A percentile compares a stretch with the other conserved stretches of the same genome.
These are phyloP conservation scores for Aciculoconidium aculeatum DNA, from an alignment of 805 yeast genomes.

Conservation along the genomic window DNA sequence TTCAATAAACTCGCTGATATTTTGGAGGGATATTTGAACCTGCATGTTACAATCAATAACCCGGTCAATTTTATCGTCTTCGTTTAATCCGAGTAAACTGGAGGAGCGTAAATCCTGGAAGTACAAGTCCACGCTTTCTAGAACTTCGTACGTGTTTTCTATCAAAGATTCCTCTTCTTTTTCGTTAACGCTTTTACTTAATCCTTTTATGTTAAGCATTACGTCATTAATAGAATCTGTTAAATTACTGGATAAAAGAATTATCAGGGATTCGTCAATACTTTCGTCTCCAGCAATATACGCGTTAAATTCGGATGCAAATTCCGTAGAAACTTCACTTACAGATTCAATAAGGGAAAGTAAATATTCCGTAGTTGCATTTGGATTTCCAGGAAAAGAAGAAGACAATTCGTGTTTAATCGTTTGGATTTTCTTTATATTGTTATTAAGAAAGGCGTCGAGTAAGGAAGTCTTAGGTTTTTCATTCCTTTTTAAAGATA, in stretches of 20 bases:
- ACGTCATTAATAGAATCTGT: conserved; percentile 59
- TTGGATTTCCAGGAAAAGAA: conserved; percentile 76
- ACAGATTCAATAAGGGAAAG: conserved; percentile 66
- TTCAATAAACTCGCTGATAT: conserved; percentile 50
- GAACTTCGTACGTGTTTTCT: conserved; percentile 31
- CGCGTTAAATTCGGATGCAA: conserved; percentile 70
- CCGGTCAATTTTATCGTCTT: conserved; percentile 62
- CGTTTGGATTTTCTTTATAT: conserved; percentile 69
- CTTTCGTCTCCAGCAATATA: conserved; percentile 58
- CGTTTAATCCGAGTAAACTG: conserved; percentile 43
- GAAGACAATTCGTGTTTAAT: conserved; percentile 64
- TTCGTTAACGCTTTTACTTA: conserved; percentile 45
- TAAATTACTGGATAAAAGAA: conserved; percentile 58
- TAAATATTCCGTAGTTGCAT: conserved; percentile 64
- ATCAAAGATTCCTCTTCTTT: conserved; percentile 55
- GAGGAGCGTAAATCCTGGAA: conserved; percentile 55
- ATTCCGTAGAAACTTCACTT: conserved; percentile 67
- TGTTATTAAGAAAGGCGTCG: conserved; percentile 67
- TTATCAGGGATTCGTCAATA: conserved; percentile 57
- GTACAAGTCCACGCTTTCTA: conserved; percentile 55
- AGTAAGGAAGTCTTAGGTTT: conserved; percentile 49
- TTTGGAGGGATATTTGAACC: conserved; percentile 67
- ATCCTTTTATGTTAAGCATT: conserved; percentile 63
- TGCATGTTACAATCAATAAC: conserved; percentile 72
- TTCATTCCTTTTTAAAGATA: conserved; percentile 44